Percentiles rank a stretch among this genome's conserved stretches.
Evolutionary conservation across 495 filamentous ascomycete genomes (phyloP).

Genomic region (Aspergillus heteromorphus): DNA sequence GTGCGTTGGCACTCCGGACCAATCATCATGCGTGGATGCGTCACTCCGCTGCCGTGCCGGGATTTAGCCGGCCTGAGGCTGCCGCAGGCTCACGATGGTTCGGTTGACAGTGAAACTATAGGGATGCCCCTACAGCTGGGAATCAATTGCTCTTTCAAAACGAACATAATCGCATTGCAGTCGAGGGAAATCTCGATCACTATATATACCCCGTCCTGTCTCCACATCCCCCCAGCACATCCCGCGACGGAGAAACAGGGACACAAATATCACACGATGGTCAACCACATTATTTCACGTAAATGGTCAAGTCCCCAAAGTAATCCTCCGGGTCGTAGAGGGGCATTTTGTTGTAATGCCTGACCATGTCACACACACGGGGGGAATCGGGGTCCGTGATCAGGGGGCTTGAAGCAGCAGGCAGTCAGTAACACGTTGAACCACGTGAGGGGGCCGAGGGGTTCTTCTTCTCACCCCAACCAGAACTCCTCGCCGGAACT

Average conservation of each 20-base stretch:
- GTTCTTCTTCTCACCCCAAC: constrained; percentile 20
- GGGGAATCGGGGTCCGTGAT: constrained; percentile 23
- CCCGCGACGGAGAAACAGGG: no score
- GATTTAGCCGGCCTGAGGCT: no score
- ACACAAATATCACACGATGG: no score
- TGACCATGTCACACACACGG: constrained; percentile 16
- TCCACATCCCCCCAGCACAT: no score
- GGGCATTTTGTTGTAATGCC: constrained; percentile 13
- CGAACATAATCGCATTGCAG: no score
- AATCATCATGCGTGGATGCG: not conserved
- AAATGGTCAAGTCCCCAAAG: constrained; percentile 22
- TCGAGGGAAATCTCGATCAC: not conserved
- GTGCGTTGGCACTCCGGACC: not conserved
- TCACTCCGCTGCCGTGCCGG: not conserved
- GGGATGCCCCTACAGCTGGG: no score
- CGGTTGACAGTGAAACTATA: no score
- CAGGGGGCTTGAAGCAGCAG: no score
- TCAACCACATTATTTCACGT: constrained; percentile 15
- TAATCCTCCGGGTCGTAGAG: constrained; percentile 18
- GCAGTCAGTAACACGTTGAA: not conserved
- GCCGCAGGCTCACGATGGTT: no score
- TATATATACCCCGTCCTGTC: not conserved
- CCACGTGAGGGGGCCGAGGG: not conserved
- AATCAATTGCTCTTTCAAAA: no score
- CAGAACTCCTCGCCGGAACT: constrained; percentile 16